Evolutionary conservation across 352 stramenopile species (phyloP).

Genomic region (Pythium plurisporium): DNA sequence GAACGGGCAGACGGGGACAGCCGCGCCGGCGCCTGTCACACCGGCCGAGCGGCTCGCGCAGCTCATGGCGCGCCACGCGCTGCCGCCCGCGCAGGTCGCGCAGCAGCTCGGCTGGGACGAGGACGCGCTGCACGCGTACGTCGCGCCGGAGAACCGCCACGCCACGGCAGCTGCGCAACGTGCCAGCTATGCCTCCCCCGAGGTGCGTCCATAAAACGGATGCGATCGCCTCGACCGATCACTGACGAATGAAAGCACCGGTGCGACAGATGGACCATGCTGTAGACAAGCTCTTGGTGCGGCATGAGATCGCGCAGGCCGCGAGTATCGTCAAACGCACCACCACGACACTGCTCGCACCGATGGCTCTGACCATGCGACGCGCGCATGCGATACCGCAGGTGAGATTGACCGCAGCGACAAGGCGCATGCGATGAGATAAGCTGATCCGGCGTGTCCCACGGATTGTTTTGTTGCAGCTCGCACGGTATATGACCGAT

Average conservation of each 20-base stretch:
- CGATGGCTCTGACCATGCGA: constrained; percentile 27
- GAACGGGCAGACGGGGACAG: constrained; percentile 7
- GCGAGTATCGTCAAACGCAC: constrained; percentile 14
- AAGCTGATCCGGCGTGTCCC: constrained; percentile 12
- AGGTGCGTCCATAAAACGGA: neutral
- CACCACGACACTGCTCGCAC: constrained; percentile 34
- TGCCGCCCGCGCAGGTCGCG: constrained; percentile 40
- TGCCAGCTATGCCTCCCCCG: constrained; percentile 17
- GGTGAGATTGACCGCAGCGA: constrained; percentile 13
- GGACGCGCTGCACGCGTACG: constrained; percentile 48
- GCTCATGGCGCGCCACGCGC: constrained; percentile 55
- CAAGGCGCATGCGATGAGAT: neutral
- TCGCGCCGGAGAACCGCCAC: constrained; percentile 42
- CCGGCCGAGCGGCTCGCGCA: constrained; percentile 49
- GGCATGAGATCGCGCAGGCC: constrained; percentile 40
- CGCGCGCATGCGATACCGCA: constrained; percentile 37
- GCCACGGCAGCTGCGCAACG: constrained; percentile 30
- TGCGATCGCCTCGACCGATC: too few species aligned
- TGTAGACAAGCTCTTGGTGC: constrained; percentile 61
- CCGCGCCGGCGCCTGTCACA: constrained; percentile 21
- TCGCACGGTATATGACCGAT: constrained; percentile 24
- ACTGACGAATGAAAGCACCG: constrained; percentile 10
- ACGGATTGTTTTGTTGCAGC: constrained; percentile 6
- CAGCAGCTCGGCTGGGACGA: constrained; percentile 46
- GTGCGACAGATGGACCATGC: constrained; percentile 38